Percentiles rank a stretch among this genome's conserved stretches.
phyloP scores from a whole-genome alignment of 2,329 filamentous ascomycete species.

The Chaetomium sp. region DNA sequence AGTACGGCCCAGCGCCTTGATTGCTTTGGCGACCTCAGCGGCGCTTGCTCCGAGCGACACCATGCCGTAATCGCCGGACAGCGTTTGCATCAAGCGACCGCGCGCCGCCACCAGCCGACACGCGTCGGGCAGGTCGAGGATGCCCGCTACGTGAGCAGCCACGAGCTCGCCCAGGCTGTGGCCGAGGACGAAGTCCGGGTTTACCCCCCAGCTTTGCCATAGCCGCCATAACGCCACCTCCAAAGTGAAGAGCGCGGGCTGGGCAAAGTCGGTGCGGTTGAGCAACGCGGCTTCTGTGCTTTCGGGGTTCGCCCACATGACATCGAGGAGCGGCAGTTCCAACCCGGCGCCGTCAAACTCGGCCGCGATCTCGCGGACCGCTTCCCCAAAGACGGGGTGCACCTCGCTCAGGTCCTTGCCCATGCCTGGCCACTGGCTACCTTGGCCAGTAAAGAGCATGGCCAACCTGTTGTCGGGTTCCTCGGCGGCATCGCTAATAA shows the following conservation, averaged over 20 bases:
- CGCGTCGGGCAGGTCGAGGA: conserved; percentile 1
- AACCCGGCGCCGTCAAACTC: neutral
- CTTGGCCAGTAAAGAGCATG: neutral
- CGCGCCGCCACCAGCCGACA: neutral
- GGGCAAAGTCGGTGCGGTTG: neutral
- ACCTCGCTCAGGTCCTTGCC: neutral
- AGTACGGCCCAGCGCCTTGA: neutral
- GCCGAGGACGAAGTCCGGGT: neutral
- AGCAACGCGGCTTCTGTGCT: neutral
- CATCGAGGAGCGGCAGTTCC: conserved; percentile 1
- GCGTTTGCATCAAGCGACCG: neutral
- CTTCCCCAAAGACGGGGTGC: neutral
- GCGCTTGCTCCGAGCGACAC: neutral
- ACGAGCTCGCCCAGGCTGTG: neutral
- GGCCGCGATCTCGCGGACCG: neutral
- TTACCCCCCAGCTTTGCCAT: neutral
- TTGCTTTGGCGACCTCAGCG: neutral
- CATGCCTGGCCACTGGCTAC: neutral
- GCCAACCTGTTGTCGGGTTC: neutral
- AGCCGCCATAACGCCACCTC: neutral
- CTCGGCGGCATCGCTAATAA: neutral
- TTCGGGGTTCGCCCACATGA: neutral
- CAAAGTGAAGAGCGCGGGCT: neutral
- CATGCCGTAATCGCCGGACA: neutral
- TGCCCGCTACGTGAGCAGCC: neutral